Base-by-base conservation (phyloP, 495 filamentous ascomycete genomes). In the Gamarada debralockiae region DNA sequence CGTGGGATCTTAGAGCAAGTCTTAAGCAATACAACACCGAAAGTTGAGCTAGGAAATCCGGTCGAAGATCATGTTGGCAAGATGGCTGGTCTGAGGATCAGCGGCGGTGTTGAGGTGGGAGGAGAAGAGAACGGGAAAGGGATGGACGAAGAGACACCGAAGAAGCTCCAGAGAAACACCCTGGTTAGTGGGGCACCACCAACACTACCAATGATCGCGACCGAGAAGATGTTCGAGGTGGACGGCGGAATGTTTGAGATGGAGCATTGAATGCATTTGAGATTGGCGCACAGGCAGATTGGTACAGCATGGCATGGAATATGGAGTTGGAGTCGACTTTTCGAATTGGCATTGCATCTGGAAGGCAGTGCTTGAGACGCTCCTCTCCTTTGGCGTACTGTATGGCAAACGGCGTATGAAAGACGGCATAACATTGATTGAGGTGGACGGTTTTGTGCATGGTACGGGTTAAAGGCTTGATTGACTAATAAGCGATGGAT, bases 21-120 rank as follows among this genome's bases (percentile, higher is more conserved):
- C 20, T 23, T 63, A 13, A 63, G 48, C 23, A 63, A 57, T 25
- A 59, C 60, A 13, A 63, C 60, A 27, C 56, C 60, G 8, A 59
- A 45, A 27, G 29, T 58, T n/a, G 60, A 63, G 33, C 22, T 63
- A 3, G 13, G 15, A 38, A 57, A 59, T 24, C 56, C 60, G 3
- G 53, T 63, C 12, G 60, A 63, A 21, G 50, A 42, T 31, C 39
- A 55, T n/a, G 21, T 56, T 8, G 15, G 12, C 17, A 51, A 36
- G 9, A 20, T 52, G 1, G 48, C 34, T 13, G 39, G 41, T 17
- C 18, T 57, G 20, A 21, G 41, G 8, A 49, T 53, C 43, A 41
- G 17, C 27, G 44, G 22, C 23, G 20, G 24, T 15, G 23, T 20
- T 15, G 17, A 15, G 24, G 23, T 4, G 41, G 12, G 5, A 38